Evolutionary conservation across 495 filamentous ascomycete species (phyloP), one percentile per base, ranked within the genome.

Genomic region (Penicillium cataractarum): DNA sequence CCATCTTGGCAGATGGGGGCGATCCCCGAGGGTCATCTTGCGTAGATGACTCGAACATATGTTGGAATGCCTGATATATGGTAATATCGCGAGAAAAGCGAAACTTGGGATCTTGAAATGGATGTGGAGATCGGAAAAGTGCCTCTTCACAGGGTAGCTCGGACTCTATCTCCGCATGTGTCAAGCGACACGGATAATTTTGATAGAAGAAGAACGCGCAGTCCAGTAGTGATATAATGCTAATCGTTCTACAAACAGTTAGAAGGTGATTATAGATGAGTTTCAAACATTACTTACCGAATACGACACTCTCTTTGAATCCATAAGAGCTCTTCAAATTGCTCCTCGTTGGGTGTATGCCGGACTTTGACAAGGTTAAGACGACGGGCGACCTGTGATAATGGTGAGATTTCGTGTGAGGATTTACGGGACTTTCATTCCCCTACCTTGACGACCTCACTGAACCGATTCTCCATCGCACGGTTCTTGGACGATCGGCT

Each of bases 251-350:
- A 33, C 4, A 26, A 2, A 39, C 6, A 2, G 52, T 79, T 37
- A 78, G 67, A 37, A 1, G 2, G 27, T 44, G 9, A 27, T 54
- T 4, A 22, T 22, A 33, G 0, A 37, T 19, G 6, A 19, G 8
- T 29, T 31, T 40, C 6, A 24, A 12, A 12, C 26, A 3, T 37
- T 12, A 62, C 68, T 8, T 65, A 80, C 79, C 79, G 72, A 51
- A 82, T 76, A 7, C 77, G 76, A 65, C 71, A 78, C 51, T 82
- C 79, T 52, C 64, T 78, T 61, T 80, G 77, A 52, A 81, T 81
- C 79, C 79, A 82, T 13, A 74, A 27, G 6, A 53, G 52, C 62
- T 82, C 78, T 9, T 56, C 54, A 17, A 40, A 42, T 19, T 69
- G 44, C 0, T 66, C 64, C 48, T 80, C 76, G 7, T 71, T 64